Evolutionary conservation across 208 protist species (phyloP).

Genomic region (Histomonas meleagridis): DNA sequence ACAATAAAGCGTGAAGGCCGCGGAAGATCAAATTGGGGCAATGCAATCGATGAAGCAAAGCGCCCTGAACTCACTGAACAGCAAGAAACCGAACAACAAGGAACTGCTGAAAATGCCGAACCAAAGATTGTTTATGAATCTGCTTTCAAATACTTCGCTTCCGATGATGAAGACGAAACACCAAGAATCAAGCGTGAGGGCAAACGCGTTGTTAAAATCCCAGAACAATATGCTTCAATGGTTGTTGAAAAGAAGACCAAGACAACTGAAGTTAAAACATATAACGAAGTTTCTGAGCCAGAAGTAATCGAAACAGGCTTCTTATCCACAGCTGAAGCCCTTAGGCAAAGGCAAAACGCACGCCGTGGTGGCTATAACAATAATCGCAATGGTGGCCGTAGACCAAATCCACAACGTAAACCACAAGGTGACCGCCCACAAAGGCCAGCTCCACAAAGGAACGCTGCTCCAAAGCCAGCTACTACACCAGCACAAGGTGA

Average conservation of each 20-base stretch:
- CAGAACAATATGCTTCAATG: neutral
- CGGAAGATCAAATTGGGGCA: neutral
- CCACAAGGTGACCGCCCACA: neutral
- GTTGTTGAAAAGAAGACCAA: neutral
- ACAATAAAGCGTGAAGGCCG: neutral
- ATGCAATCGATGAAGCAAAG: neutral
- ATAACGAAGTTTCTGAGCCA: neutral
- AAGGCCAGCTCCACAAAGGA: neutral
- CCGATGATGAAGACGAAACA: neutral
- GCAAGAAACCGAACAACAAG: neutral
- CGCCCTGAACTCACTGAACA: neutral
- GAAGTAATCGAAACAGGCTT: neutral
- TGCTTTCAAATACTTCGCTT: neutral
- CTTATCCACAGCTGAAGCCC: neutral
- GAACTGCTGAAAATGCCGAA: neutral
- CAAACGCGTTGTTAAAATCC: neutral
- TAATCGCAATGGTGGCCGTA: neutral
- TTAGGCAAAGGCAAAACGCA: neutral
- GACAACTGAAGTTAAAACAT: neutral
- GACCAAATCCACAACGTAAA: neutral
- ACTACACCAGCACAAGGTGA: neutral
- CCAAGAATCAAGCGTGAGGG: neutral
- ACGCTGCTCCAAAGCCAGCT: neutral
- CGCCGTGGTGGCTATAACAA: neutral
- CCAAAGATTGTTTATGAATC: neutral